A percentile compares a stretch with the other conserved stretches of the same genome.
phyloP scores from a whole-genome alignment of 257 asterid species.

The Nicotiana obtusifolia region DNA sequence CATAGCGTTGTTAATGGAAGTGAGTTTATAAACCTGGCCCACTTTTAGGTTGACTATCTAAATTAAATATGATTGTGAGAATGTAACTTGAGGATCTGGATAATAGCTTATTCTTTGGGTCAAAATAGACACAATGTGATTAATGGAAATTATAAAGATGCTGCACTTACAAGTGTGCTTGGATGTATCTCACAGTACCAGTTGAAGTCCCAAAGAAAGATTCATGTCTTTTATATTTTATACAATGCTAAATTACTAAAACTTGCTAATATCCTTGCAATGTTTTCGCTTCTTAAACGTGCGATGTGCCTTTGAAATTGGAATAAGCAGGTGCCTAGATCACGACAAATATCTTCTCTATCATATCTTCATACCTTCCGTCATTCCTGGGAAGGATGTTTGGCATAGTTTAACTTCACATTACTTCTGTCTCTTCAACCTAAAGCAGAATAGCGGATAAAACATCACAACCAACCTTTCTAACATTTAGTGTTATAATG shows the following conservation, averaged over 20 bases:
- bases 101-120: neutral
- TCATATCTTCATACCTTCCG: neutral
- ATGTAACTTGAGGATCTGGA: neutral
- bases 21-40: neutral
- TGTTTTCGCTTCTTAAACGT: neutral
- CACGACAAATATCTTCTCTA: neutral
- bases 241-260: neutral
- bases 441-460: neutral
- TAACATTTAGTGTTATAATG: neutral
- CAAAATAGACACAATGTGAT: neutral
- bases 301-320: neutral
- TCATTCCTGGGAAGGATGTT: neutral
- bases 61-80: neutral
- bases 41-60: neutral
- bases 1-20: neutral
- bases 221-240: neutral
- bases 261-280: neutral
- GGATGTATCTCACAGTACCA: neutral
- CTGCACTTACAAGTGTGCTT: neutral
- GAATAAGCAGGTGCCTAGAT: neutral
- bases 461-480: neutral
- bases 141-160: neutral
- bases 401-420: neutral
- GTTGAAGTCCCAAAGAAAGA: neutral
- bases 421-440: neutral